phyloP scores from a whole-genome alignment of 495 filamentous ascomycete species.

The Paragyromitra xinjiangensis region DNA sequence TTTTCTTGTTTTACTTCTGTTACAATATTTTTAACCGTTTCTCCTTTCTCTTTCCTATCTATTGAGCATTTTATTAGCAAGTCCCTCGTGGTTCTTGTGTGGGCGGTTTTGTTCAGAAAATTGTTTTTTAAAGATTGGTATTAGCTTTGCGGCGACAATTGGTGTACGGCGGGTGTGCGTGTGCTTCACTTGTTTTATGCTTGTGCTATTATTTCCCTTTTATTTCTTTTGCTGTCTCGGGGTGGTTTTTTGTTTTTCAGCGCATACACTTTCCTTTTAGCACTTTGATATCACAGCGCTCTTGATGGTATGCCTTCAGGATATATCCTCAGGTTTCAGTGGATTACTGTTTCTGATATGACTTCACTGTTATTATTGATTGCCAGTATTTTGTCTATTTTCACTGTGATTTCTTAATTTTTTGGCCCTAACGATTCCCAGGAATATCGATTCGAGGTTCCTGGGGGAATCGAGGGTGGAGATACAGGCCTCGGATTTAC shows the following conservation, averaged over 20 bases:
- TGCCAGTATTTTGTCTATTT: conserved; percentile 41
- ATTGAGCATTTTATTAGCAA: conserved; percentile 47
- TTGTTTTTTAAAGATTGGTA: conserved; percentile 54
- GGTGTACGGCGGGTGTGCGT: conserved; percentile 54
- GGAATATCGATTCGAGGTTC: conserved; percentile 6
- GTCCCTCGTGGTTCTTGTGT: conserved; percentile 34
- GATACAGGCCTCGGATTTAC: conserved; percentile 12
- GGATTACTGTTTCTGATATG: conserved; percentile 37
- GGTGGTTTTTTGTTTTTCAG: conserved; percentile 47
- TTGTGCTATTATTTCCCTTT: conserved; percentile 51
- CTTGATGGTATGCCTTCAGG: conserved; percentile 36
- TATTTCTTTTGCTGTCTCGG: conserved; percentile 45
- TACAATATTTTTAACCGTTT: conserved; percentile 54
- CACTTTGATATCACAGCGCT: conserved; percentile 40
- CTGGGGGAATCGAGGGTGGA: neutral
- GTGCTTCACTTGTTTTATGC: conserved; percentile 54
- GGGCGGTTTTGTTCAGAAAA: conserved; percentile 52
- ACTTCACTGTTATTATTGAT: conserved; percentile 50
- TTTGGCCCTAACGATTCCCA: conserved; percentile 26
- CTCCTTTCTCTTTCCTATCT: conserved; percentile 43
- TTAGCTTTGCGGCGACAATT: conserved; percentile 55
- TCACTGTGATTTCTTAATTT: conserved; percentile 42
- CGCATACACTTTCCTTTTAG: conserved; percentile 51
- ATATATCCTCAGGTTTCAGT: conserved; percentile 34
- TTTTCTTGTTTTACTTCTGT: conserved; percentile 44